Percentiles rank a stretch among this genome's conserved stretches.
Conservation (phyloP, 1,284 basidiomycete species). For the Tilletiaria anomala region DNA sequence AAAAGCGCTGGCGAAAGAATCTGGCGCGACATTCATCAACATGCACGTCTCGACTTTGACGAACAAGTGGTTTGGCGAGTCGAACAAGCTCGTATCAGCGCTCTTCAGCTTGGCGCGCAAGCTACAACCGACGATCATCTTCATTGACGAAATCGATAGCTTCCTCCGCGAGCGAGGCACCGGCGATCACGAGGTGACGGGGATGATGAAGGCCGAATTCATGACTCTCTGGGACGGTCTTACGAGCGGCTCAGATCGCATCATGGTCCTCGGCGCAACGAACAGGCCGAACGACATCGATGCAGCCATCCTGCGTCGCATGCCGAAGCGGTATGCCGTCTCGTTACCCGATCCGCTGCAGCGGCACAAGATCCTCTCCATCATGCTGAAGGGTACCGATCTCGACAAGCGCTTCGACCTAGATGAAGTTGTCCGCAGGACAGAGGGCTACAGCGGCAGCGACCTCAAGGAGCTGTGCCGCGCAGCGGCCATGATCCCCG, state of each 20-base stretch:
- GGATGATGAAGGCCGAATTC: constrained; percentile 99
- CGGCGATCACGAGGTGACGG: constrained; percentile 91
- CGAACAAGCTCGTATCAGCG: constrained; percentile 81
- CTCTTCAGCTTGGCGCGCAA: constrained; percentile 61
- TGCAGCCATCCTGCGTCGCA: constrained; percentile 78
- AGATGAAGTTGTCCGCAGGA: constrained; percentile 53
- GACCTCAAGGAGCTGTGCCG: constrained; percentile 91
- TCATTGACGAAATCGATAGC: constrained; percentile 71
- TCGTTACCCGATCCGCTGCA: constrained; percentile 67
- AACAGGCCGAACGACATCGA: constrained; percentile 94
- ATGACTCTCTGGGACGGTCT: constrained; percentile 99
- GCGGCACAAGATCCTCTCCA: constrained; percentile 68
- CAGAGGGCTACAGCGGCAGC: constrained; percentile 71
- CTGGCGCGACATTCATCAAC: constrained; percentile 72
- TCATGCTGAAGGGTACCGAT: constrained; percentile 48
- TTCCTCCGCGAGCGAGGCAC: constrained; percentile 72
- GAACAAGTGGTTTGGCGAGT: constrained; percentile 82
- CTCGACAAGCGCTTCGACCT: constrained; percentile 56
- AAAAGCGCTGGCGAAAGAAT: constrained; percentile 54
- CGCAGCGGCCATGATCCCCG: constrained; percentile 43
- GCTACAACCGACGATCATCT: constrained; percentile 61
- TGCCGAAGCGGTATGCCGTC: constrained; percentile 95
- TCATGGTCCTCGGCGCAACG: constrained; percentile 87
- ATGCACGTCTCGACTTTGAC: constrained; percentile 46
- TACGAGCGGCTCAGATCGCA: constrained; percentile 61